phyloP scores from a whole-genome alignment of 768 basidiomycete species.

The Collybia sp. region DNA sequence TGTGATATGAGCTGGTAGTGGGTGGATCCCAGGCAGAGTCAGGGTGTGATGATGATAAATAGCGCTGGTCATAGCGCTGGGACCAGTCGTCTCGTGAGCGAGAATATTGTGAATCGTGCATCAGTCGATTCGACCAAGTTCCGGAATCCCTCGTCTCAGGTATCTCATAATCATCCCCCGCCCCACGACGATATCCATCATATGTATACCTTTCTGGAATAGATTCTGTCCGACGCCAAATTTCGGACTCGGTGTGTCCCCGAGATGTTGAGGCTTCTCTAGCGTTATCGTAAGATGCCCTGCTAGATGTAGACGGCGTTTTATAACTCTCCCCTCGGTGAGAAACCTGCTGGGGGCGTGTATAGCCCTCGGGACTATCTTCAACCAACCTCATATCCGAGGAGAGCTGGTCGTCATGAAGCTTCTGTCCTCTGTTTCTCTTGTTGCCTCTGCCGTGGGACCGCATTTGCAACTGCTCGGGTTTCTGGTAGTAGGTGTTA shows the following conservation, averaged over 20 bases:
- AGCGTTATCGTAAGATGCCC: constrained; percentile 38
- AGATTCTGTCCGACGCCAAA: constrained; percentile 44
- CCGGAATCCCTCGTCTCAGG: constrained; percentile 39
- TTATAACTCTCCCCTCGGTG: constrained; percentile 46
- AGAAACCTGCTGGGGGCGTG: constrained; percentile 42
- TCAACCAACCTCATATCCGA: constrained; percentile 48
- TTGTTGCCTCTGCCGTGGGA: constrained; percentile 41
- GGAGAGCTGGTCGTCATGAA: constrained; percentile 43
- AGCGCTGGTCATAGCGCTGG: constrained; percentile 40
- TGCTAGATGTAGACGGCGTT: constrained; percentile 37
- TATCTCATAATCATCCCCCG: constrained; percentile 45
- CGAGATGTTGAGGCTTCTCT: constrained; percentile 52
- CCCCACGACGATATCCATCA: constrained; percentile 39
- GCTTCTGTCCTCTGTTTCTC: constrained; percentile 48
- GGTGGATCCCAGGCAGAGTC: constrained; percentile 41
- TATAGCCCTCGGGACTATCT: constrained; percentile 45
- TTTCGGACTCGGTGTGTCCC: constrained; percentile 43
- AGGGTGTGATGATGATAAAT: constrained; percentile 38
- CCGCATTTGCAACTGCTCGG: constrained; percentile 30
- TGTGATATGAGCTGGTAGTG: constrained; percentile 32
- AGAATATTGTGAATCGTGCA: constrained; percentile 30
- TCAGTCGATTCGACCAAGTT: constrained; percentile 35
- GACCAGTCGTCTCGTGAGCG: constrained; percentile 43
- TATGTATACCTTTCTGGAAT: constrained; percentile 48
- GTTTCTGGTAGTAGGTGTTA: constrained; percentile 13